These are phyloP conservation scores for Russula sp. DNA, from an alignment of 768 basidiomycete genomes.

Conservation along the genomic window DNA sequence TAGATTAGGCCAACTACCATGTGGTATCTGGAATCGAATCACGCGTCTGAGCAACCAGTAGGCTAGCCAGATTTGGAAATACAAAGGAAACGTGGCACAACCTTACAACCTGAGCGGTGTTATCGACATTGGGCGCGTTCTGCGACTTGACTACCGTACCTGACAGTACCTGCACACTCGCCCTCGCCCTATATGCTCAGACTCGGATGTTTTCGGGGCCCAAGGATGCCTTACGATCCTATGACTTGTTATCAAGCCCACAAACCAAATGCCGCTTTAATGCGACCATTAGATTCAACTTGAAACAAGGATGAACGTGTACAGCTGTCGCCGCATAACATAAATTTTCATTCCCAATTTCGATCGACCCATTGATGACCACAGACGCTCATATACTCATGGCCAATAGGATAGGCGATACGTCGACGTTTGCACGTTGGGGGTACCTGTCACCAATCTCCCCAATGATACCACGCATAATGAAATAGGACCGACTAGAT, in stretches of 20 bases:
- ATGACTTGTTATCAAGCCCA: too few relatives aligned
- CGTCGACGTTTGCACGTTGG: not conserved
- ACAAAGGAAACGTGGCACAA: not conserved
- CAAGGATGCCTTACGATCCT: too few relatives aligned
- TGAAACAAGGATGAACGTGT: not conserved
- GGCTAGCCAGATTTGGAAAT: conserved; percentile 8
- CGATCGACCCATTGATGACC: not conserved
- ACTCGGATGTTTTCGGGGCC: too few relatives aligned
- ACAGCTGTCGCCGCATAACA: not conserved
- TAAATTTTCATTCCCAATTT: not conserved
- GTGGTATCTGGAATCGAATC: not conserved
- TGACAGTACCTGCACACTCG: not conserved
- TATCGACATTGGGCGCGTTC: not conserved
- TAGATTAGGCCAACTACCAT: not conserved
- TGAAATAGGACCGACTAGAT: conserved; percentile 8
- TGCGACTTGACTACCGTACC: not conserved
- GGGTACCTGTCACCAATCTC: not conserved
- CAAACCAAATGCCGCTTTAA: too few relatives aligned
- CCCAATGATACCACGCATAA: not conserved
- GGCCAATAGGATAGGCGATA: too few relatives aligned
- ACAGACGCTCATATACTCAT: not conserved
- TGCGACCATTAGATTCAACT: not conserved
- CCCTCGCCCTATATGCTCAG: too few relatives aligned
- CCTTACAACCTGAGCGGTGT: not conserved
- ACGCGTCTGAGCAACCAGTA: not conserved